Evolutionary conservation across 2,329 filamentous ascomycete genomes (phyloP).

Genomic region (Claviceps lovelessii): DNA sequence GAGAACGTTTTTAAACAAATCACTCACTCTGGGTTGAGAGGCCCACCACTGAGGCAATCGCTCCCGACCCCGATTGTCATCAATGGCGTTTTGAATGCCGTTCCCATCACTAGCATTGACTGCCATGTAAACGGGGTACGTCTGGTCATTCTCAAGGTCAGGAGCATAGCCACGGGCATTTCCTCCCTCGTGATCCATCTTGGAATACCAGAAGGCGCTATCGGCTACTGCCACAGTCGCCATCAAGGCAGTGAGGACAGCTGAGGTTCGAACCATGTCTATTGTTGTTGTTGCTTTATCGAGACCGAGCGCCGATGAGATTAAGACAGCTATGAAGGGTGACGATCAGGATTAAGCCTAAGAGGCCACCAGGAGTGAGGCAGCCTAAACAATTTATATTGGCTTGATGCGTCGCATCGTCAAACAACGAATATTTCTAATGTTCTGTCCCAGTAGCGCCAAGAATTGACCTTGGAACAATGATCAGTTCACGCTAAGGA

Average conservation of each 20-base stretch:
- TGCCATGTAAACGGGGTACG: slow-evolving; percentile 24
- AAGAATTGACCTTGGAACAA: not conserved
- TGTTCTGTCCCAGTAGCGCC: not conserved
- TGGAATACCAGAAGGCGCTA: slow-evolving; percentile 27
- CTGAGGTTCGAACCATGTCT: slow-evolving; percentile 9
- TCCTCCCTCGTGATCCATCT: slow-evolving; percentile 25
- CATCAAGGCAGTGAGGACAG: slow-evolving; percentile 7
- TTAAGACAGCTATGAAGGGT: not conserved
- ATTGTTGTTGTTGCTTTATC: not conserved
- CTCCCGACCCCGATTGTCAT: slow-evolving; percentile 18
- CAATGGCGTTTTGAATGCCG: slow-evolving; percentile 25
- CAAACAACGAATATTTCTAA: not conserved
- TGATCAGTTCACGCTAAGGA: not conserved
- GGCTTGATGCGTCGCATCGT: not conserved
- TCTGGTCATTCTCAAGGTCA: slow-evolving; percentile 23
- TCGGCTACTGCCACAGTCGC: slow-evolving; percentile 9
- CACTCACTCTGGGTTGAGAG: slow-evolving; percentile 25
- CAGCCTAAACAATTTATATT: not conserved
- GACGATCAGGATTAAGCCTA: not conserved
- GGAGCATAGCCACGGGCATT: slow-evolving; percentile 25
- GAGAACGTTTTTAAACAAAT: no score
- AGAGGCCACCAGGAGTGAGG: not conserved
- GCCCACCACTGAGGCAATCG: slow-evolving; percentile 25
- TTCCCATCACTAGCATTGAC: slow-evolving; percentile 23
- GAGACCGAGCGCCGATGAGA: not conserved